These are phyloP conservation scores for Gymnopilus junonius DNA, from an alignment of 768 basidiomycete genomes.

Conservation along the genomic window DNA sequence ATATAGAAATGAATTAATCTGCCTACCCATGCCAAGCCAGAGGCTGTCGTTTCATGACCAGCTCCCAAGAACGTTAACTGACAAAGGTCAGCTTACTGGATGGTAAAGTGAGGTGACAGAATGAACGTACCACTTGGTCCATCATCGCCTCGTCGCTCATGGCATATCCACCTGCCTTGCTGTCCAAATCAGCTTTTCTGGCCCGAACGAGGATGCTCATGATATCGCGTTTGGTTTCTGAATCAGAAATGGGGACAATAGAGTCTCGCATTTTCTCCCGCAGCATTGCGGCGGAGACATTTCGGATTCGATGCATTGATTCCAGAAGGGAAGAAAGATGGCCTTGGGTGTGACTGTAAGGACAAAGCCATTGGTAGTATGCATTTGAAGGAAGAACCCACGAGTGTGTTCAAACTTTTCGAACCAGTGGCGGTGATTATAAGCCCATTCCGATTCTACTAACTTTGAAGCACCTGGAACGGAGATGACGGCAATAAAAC, in stretches of 20 bases:
- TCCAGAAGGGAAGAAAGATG: constrained; percentile 32
- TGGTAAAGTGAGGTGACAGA: background rate
- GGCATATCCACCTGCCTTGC: constrained; percentile 36
- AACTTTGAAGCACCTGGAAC: constrained; percentile 41
- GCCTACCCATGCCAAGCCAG: constrained; percentile 51
- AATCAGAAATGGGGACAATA: constrained; percentile 32
- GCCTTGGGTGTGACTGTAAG: constrained; percentile 15
- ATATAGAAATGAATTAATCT: background rate
- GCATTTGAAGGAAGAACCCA: constrained; percentile 9
- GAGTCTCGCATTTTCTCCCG: constrained; percentile 42
- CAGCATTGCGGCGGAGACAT: constrained; percentile 45
- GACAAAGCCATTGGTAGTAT: background rate
- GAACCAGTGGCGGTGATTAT: constrained; percentile 33
- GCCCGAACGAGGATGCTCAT: constrained; percentile 52
- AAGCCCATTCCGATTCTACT: constrained; percentile 39
- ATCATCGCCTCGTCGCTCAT: constrained; percentile 55
- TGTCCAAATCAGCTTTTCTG: constrained; percentile 35
- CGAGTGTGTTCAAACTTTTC: constrained; percentile 21
- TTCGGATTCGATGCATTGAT: constrained; percentile 46
- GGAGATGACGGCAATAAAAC: constrained; percentile 36
- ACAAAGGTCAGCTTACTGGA: background rate
- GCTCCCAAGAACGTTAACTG: constrained; percentile 54
- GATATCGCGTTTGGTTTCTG: constrained; percentile 50
- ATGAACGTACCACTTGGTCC: constrained; percentile 47
- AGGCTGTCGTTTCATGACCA: constrained; percentile 51